Evolutionary conservation across 2,329 filamentous ascomycete species (phyloP), one percentile per base, ranked within the genome.

Genomic region (Colletotrichum destructivum): DNA sequence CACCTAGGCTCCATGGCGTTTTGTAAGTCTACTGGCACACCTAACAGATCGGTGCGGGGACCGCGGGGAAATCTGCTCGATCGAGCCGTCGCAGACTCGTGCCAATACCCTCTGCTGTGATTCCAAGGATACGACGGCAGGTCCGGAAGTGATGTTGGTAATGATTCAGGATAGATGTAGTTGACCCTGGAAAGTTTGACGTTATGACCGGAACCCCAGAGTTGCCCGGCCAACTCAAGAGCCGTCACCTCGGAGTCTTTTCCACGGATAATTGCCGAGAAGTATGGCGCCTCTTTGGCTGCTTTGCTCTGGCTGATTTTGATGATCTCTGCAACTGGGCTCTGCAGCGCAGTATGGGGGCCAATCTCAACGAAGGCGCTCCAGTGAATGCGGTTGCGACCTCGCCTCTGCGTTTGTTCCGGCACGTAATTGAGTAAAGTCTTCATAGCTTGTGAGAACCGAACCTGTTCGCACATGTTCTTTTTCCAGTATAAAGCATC

Each of bases 331-430:
- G 71, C 75, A 0, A 81, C 72, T 0, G 85, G 85, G 0, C 81
- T 81, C 49, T 82, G 80, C 1, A 87, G 78, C 0, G 84, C 82
- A 0, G 83, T 78, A 47, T 83, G 81, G 1, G 82, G 81, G 0
- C 81, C 81, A 5, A 83, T 40, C 42, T 83, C 81, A 4, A 83
- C 13, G 0, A 77, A 51, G 46, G 31, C 56, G 54, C 51, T 21
- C 62, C 62, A 4, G 62, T 59, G 12, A 52, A 21, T 12, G 74
- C 74, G 77, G 23, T 15, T 31, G 9, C 35, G 67, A 8, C 69
- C 54, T 9, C 66, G 59, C 16, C 42, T 16, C 16, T 52, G 52
- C 0, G 51, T 23, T 4, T 42, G 21, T 4, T 35, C 44, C 0
- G 59, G 21, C 0, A 38, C 26, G 18, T 46, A 18, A 1, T 60